Percentiles rank a stretch among this genome's conserved stretches.
Evolutionary conservation across 2,329 filamentous ascomycete species (phyloP).

Genomic region (Penicillium fuscoglaucum): DNA sequence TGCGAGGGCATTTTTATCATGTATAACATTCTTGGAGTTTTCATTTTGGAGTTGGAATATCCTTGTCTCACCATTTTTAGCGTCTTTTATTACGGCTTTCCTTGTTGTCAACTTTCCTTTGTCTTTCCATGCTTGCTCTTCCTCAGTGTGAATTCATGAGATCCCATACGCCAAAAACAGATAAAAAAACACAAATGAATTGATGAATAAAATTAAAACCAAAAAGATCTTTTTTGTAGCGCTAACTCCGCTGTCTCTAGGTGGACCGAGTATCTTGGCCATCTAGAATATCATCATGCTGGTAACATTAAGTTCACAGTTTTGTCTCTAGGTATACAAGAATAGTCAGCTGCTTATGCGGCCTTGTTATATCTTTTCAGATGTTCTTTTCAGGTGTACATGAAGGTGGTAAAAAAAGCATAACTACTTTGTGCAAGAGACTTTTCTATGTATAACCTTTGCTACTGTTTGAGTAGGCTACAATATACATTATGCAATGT

Average conservation of each 20-base stretch:
- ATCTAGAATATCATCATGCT: too few species aligned
- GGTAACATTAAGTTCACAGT: too few species aligned
- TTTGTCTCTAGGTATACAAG: too few species aligned
- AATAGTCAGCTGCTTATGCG: too few species aligned
- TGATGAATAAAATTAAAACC: neutral
- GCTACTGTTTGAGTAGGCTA: neutral
- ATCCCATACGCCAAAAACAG: neutral
- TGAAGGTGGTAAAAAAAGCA: too few species aligned
- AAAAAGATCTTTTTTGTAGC: neutral
- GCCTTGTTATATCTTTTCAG: too few species aligned
- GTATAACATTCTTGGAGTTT: conserved; percentile 22
- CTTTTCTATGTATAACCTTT: too few species aligned
- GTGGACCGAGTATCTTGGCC: too few species aligned
- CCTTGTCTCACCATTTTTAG: conserved; percentile 9
- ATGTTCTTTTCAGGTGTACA: too few species aligned
- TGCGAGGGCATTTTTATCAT: conserved; percentile 11
- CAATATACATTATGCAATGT: neutral
- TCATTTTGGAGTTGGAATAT: conserved; percentile 12
- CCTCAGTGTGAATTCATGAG: neutral
- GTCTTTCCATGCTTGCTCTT: neutral
- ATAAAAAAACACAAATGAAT: neutral
- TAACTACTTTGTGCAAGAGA: too few species aligned
- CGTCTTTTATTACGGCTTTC: neutral
- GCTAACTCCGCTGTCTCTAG: too few species aligned
- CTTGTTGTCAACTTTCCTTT: neutral